A percentile compares a stretch with the other conserved stretches of the same genome.
Evolutionary conservation across 1,284 basidiomycete genomes (phyloP).

Genomic region (Ganoderma multipileum): DNA sequence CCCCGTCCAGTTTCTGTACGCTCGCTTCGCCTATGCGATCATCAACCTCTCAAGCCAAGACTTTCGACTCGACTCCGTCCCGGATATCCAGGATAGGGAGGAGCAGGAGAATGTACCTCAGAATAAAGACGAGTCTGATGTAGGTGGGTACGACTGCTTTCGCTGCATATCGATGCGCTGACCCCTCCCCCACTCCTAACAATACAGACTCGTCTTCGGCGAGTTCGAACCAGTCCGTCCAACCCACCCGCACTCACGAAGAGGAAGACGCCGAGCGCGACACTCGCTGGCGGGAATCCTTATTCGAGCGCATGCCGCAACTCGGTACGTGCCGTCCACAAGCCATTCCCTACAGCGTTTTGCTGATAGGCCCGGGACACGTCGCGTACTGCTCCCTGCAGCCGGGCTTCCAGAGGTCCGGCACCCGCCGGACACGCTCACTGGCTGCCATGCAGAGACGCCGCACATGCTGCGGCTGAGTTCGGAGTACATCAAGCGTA

Average conservation of each 20-base stretch:
- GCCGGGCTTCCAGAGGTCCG: not conserved
- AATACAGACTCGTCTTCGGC: not conserved
- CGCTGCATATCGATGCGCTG: not conserved
- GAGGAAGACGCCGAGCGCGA: not conserved
- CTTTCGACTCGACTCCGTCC: not conserved
- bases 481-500: not conserved
- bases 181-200: not conserved
- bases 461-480: not conserved
- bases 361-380: too few relatives aligned
- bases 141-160: not conserved
- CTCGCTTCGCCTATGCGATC: not conserved
- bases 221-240: not conserved
- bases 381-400: not conserved
- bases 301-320: not conserved
- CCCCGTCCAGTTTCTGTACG: not conserved
- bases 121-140: not conserved
- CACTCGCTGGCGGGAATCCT: not conserved
- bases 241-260: not conserved
- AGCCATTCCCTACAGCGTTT: not conserved
- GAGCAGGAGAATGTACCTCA: not conserved
- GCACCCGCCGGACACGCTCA: not conserved
- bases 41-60: not conserved
- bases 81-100: not conserved
- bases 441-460: not conserved
- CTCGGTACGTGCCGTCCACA: not conserved